phyloP scores from a whole-genome alignment of 2,329 filamentous ascomycete species.

The Cercospora sp. region DNA sequence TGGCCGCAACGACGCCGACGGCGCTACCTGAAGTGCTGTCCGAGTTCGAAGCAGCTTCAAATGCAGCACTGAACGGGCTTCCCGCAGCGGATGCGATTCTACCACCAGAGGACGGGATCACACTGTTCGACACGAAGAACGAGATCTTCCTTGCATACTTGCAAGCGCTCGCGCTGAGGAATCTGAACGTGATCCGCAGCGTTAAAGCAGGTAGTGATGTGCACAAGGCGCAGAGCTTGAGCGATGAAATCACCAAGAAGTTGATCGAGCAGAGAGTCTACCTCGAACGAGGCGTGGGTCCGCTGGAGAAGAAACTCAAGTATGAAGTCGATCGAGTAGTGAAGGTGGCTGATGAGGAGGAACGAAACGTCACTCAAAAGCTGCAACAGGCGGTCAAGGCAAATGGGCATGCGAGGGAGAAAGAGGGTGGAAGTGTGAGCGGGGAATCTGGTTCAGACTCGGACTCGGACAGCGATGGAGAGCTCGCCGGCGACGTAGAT shows the following conservation, averaged over 20 bases:
- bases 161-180: conserved; percentile 82
- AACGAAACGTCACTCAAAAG: conserved; percentile 48
- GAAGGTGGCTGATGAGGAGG: conserved; percentile 76
- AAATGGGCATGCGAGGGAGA: conserved; percentile 21
- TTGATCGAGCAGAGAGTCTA: conserved; percentile 90
- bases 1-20: conserved; percentile 37
- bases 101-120: conserved; percentile 83
- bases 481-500: conserved; percentile 56
- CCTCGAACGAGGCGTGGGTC: conserved; percentile 86
- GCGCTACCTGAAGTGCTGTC: conserved; percentile 45
- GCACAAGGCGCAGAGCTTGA: conserved; percentile 48
- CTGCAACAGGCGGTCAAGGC: conserved; percentile 36
- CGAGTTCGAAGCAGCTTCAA: conserved; percentile 59
- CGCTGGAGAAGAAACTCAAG: conserved; percentile 83
- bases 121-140: conserved; percentile 92
- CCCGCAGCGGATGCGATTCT: conserved; percentile 64
- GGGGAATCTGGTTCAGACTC: conserved; percentile 36
- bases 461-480: conserved; percentile 45
- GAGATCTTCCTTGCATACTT: conserved; percentile 96
- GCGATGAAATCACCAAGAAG: conserved; percentile 75
- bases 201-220: conserved; percentile 41
- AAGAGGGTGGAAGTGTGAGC: conserved; percentile 32
- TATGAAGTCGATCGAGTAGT: conserved; percentile 97
- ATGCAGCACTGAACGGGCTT: conserved; percentile 56
- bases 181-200: conserved; percentile 45